These are phyloP conservation scores for Wickerhamomyces strasburgensis DNA, from an alignment of 805 yeast genomes.

Conservation along the genomic window DNA sequence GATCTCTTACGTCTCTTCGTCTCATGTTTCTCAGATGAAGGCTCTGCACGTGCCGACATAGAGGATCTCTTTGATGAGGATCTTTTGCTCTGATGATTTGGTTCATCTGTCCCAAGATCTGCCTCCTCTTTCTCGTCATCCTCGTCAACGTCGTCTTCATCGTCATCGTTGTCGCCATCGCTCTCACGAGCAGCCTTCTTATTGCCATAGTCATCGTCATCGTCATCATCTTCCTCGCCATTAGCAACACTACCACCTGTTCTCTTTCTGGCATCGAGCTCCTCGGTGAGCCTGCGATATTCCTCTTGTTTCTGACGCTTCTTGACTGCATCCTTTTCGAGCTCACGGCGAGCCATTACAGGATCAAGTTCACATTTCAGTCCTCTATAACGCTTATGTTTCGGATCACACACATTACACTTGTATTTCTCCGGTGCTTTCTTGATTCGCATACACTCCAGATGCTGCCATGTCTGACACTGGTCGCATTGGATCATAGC, in stretches of 20 bases:
- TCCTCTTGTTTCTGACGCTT: slow-evolving; percentile 7
- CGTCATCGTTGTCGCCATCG: slow-evolving; percentile 8
- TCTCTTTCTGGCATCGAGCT: slow-evolving; percentile 9
- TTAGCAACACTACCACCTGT: too few species aligned
- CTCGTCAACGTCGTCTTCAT: slow-evolving; percentile 12
- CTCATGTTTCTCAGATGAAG: too few species aligned
- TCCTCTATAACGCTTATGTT: slow-evolving; percentile 27
- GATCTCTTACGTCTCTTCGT: slow-evolving; percentile 1
- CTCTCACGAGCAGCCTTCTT: slow-evolving; percentile 6
- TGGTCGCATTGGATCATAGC: slow-evolving; percentile 62
- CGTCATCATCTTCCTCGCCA: too few species aligned
- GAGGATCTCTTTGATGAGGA: slow-evolving; percentile 23
- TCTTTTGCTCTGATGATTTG: slow-evolving; percentile 4
- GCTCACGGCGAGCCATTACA: slow-evolving; percentile 14
- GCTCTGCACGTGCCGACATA: background rate
- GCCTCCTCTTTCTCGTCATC: slow-evolving; percentile 7
- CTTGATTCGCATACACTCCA: slow-evolving; percentile 45
- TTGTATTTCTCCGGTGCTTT: slow-evolving; percentile 42
- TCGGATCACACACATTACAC: slow-evolving; percentile 52
- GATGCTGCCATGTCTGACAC: slow-evolving; percentile 72
- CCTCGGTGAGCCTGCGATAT: slow-evolving; percentile 4
- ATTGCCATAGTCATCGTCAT: slow-evolving; percentile 13
- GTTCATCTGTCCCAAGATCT: slow-evolving; percentile 7
- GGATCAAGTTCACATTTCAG: slow-evolving; percentile 29
- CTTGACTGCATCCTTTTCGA: slow-evolving; percentile 7